These are phyloP conservation scores for Suillus tomentosus DNA, from an alignment of 768 basidiomycete genomes.

Conservation along the genomic window DNA sequence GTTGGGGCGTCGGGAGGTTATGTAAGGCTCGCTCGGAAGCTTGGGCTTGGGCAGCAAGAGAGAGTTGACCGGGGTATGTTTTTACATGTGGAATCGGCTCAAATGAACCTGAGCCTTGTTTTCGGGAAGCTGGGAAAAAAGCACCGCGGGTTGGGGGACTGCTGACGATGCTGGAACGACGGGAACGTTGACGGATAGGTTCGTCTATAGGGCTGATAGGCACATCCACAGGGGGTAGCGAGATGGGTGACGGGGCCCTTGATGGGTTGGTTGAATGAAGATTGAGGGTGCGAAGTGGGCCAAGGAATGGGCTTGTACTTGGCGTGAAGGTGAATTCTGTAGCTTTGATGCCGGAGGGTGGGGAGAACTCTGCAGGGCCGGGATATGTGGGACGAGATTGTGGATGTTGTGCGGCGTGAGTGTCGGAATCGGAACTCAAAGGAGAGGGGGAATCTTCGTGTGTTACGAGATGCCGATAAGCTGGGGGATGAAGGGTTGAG, in stretches of 20 bases:
- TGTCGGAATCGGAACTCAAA: conserved; percentile 66
- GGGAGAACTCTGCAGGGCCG: conserved; percentile 21
- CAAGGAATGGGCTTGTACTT: conserved; percentile 79
- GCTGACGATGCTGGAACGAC: conserved; percentile 36
- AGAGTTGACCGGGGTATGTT: conserved; percentile 35
- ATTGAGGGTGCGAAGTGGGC: conserved; percentile 72
- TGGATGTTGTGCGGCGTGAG: conserved; percentile 33
- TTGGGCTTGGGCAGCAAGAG: conserved; percentile 29
- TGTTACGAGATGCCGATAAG: conserved; percentile 35
- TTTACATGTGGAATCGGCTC: conserved; percentile 35
- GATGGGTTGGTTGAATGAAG: conserved; percentile 71
- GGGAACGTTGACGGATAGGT: conserved; percentile 28
- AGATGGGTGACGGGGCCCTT: conserved; percentile 71
- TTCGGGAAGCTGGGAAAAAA: conserved; percentile 27
- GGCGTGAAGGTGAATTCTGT: conserved; percentile 56
- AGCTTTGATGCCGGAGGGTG: conserved; percentile 27
- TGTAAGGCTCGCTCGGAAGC: conserved; percentile 24
- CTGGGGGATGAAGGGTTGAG: conserved; percentile 34
- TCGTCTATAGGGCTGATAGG: conserved; percentile 40
- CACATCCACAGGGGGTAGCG: conserved; percentile 53
- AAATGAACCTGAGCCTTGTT: conserved; percentile 29
- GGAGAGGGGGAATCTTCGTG: conserved; percentile 72
- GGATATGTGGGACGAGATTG: conserved; percentile 32
- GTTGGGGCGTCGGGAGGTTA: conserved; percentile 57
- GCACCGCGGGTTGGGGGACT: conserved; percentile 39